Evolutionary conservation across 352 stramenopile species (phyloP).

Genomic region (Pythium aphanidermatum): DNA sequence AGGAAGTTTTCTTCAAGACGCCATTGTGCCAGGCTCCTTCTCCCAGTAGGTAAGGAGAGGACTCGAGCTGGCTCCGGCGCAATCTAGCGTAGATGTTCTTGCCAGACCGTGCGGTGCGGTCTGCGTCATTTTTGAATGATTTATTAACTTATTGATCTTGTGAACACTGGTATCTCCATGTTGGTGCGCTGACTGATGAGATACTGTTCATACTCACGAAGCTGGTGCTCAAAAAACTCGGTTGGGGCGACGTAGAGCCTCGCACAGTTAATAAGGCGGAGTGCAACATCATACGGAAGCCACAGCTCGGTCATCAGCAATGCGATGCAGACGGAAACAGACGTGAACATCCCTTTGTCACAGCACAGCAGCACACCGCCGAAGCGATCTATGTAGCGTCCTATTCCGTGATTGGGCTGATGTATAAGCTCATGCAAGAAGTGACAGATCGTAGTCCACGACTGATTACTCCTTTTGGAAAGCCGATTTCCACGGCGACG

Average conservation of each 20-base stretch:
- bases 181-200: background rate
- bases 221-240: constrained; percentile 11
- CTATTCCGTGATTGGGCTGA: background rate
- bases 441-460: background rate
- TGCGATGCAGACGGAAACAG: constrained; percentile 25
- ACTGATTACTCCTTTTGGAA: background rate
- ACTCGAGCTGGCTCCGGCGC: too few species aligned
- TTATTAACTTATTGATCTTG: constrained; percentile 21
- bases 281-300: constrained; percentile 18
- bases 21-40: constrained; percentile 20
- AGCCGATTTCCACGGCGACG: constrained; percentile 9
- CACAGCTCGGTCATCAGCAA: constrained; percentile 30
- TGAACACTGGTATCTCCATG: background rate
- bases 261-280: constrained; percentile 14
- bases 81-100: background rate
- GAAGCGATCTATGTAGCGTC: background rate
- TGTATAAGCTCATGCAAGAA: constrained; percentile 3
- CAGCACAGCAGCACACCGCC: constrained; percentile 31
- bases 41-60: background rate
- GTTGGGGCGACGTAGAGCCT: constrained; percentile 7
- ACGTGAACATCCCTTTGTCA: constrained; percentile 21
- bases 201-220: constrained; percentile 7
- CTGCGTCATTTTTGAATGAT: background rate
- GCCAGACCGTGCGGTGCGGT: background rate
- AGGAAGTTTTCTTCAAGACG: too few species aligned